Conservation (phyloP, 1,284 basidiomycete species). For the Leccinum griseonigrum region DNA sequence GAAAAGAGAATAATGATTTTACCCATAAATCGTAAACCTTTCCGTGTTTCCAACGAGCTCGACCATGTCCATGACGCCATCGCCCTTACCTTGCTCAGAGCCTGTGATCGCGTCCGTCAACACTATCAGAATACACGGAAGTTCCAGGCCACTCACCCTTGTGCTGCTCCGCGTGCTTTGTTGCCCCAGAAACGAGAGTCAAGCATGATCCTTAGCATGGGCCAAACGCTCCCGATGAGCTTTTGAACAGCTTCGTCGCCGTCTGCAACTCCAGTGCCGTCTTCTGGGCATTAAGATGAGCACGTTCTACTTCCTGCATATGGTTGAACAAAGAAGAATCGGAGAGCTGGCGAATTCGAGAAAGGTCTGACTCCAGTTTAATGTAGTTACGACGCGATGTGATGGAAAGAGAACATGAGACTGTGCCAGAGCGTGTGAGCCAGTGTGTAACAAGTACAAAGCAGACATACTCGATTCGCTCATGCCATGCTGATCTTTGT, state of each 20-base stretch:
- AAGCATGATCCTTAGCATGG: constrained; percentile 77
- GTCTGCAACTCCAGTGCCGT: constrained; percentile 22
- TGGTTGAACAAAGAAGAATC: constrained; percentile 17
- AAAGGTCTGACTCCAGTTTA: constrained; percentile 30
- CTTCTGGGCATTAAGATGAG: constrained; percentile 18
- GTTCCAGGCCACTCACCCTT: constrained; percentile 45
- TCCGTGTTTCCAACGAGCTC: constrained; percentile 94
- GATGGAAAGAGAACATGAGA: constrained; percentile 32
- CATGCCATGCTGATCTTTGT: constrained; percentile 31
- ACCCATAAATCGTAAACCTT: constrained; percentile 95
- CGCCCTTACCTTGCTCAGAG: constrained; percentile 41
- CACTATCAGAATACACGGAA: neutral
- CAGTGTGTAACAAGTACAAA: neutral
- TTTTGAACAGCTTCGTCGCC: constrained; percentile 19
- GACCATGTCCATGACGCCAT: constrained; percentile 73
- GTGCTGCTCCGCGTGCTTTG: constrained; percentile 67
- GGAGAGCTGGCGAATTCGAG: constrained; percentile 19
- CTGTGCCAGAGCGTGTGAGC: constrained; percentile 13
- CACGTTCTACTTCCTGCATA: constrained; percentile 16
- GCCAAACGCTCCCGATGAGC: constrained; percentile 30
- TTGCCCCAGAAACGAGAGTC: constrained; percentile 78
- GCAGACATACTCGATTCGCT: constrained; percentile 31
- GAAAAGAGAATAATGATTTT: constrained; percentile 5
- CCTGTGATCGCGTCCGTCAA: constrained; percentile 22
- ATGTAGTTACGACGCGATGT: constrained; percentile 30